A percentile compares a stretch with the other conserved stretches of the same genome.
phyloP scores from a whole-genome alignment of 2,329 filamentous ascomycete genomes.

The Colletotrichum theobromicola region DNA sequence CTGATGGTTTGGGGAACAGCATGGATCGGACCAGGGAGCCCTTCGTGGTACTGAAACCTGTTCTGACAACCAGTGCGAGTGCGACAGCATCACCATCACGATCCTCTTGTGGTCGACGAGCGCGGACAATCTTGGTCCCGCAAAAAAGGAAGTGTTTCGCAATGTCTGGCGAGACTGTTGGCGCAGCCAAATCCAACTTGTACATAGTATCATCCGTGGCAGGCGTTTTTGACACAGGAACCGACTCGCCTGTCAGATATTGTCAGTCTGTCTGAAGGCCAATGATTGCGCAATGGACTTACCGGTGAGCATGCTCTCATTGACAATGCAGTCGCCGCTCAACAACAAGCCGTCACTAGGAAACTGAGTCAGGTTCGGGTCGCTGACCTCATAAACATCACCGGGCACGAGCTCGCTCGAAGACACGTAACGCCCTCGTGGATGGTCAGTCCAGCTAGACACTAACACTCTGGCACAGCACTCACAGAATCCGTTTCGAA shows the following conservation, averaged over 20 bases:
- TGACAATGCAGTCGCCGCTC: slow-evolving; percentile 96
- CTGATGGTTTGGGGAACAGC: slow-evolving; percentile 97
- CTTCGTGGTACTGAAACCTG: slow-evolving; percentile 97
- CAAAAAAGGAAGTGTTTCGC: slow-evolving; percentile 92
- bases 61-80: slow-evolving; percentile 89
- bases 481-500: slow-evolving; percentile 92
- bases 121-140: slow-evolving; percentile 93
- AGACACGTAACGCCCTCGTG: slow-evolving; percentile 74
- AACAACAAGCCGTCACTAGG: slow-evolving; percentile 92
- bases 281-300: neutral
- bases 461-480: slow-evolving; percentile 10
- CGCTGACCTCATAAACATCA: slow-evolving; percentile 95
- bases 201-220: slow-evolving; percentile 81
- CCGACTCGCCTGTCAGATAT: slow-evolving; percentile 73
- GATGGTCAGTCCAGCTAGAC: neutral
- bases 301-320: slow-evolving; percentile 95
- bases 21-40: slow-evolving; percentile 95
- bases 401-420: slow-evolving; percentile 92
- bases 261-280: neutral
- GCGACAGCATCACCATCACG: slow-evolving; percentile 88
- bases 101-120: slow-evolving; percentile 84
- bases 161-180: slow-evolving; percentile 81
- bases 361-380: slow-evolving; percentile 85
- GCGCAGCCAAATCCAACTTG: slow-evolving; percentile 77
- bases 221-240: slow-evolving; percentile 92